These are phyloP conservation scores for Cyanophora paradoxa DNA, from an alignment of 78 protist species.

Conservation along the genomic window DNA sequence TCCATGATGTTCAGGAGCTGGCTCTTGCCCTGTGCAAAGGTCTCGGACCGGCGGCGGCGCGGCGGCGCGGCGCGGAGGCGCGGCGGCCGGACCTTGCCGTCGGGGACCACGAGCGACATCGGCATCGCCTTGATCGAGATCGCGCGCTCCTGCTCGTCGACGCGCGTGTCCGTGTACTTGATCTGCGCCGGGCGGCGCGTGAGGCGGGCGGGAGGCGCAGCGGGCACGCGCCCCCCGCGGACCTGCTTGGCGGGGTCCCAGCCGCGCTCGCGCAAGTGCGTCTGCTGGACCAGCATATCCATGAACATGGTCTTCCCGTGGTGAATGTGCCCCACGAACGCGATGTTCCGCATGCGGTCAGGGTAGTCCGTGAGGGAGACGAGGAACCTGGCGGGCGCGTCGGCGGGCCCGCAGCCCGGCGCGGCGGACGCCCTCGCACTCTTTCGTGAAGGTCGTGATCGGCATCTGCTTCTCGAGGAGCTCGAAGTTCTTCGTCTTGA, in stretches of 20 bases:
- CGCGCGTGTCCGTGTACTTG: slow-evolving; percentile 89
- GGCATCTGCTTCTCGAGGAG: slow-evolving; percentile 40
- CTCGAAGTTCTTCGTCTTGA: slow-evolving; percentile 34
- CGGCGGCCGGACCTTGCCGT: background rate
- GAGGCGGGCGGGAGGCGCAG: background rate
- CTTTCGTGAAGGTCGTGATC: slow-evolving; percentile 18
- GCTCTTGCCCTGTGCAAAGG: slow-evolving; percentile 67
- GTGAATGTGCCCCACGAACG: slow-evolving; percentile 67
- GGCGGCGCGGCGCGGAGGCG: too few relatives aligned
- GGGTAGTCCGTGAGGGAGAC: slow-evolving; percentile 48
- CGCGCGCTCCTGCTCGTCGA: slow-evolving; percentile 84
- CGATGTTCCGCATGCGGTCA: slow-evolving; percentile 72
- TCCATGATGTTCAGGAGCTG: slow-evolving; percentile 90
- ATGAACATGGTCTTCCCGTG: slow-evolving; percentile 91
- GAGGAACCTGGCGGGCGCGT: slow-evolving; percentile 24
- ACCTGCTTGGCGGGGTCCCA: slow-evolving; percentile 1
- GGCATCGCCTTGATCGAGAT: slow-evolving; percentile 87
- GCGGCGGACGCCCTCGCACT: background rate
- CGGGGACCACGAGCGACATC: slow-evolving; percentile 78
- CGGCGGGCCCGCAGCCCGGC: background rate
- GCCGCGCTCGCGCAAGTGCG: slow-evolving; percentile 52
- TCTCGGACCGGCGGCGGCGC: background rate
- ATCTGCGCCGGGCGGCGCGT: too few relatives aligned
- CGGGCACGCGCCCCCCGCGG: background rate
- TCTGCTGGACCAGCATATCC: slow-evolving; percentile 80